Evolutionary conservation across 2,329 filamentous ascomycete species (phyloP).

Genomic region (Penicillium sp.): DNA sequence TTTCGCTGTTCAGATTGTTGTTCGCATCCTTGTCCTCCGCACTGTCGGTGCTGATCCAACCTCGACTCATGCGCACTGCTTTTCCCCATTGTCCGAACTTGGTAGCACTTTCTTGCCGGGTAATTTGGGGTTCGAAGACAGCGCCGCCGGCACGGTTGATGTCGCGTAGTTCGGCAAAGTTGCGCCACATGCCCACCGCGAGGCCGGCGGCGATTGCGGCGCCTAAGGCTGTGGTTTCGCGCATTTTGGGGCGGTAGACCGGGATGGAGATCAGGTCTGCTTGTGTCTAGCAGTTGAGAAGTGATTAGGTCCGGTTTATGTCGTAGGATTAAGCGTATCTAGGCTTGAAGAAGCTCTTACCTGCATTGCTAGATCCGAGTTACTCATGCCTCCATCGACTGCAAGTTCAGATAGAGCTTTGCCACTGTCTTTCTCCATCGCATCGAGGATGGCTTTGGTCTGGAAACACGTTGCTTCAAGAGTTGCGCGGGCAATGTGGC

Average conservation of each 20-base stretch:
- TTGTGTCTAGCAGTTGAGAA: constrained; percentile 64
- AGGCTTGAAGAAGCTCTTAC: constrained; percentile 41
- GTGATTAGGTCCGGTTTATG: neutral
- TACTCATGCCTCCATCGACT: constrained; percentile 89
- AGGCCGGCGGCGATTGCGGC: constrained; percentile 91
- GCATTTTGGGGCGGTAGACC: constrained; percentile 83
- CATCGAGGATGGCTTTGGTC: constrained; percentile 87
- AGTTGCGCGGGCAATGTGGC: constrained; percentile 86
- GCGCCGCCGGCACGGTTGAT: constrained; percentile 74
- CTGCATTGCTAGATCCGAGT: constrained; percentile 88
- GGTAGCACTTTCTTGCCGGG: constrained; percentile 57
- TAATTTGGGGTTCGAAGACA: constrained; percentile 71
- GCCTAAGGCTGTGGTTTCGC: constrained; percentile 86
- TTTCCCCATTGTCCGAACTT: constrained; percentile 74
- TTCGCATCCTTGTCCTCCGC: neutral
- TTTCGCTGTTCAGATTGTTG: neutral
- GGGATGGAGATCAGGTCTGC: constrained; percentile 83
- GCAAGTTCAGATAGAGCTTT: constrained; percentile 76
- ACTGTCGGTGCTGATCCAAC: constrained; percentile 58
- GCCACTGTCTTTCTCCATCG: constrained; percentile 86
- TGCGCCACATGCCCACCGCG: constrained; percentile 76
- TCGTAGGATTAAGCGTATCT: neutral
- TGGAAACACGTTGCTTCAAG: constrained; percentile 92
- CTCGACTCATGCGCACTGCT: constrained; percentile 75
- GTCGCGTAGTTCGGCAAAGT: constrained; percentile 73